A percentile compares a stretch with the other conserved stretches of the same genome.
phyloP scores from a whole-genome alignment of 208 protist genomes.

The Crithidia thermophila region DNA sequence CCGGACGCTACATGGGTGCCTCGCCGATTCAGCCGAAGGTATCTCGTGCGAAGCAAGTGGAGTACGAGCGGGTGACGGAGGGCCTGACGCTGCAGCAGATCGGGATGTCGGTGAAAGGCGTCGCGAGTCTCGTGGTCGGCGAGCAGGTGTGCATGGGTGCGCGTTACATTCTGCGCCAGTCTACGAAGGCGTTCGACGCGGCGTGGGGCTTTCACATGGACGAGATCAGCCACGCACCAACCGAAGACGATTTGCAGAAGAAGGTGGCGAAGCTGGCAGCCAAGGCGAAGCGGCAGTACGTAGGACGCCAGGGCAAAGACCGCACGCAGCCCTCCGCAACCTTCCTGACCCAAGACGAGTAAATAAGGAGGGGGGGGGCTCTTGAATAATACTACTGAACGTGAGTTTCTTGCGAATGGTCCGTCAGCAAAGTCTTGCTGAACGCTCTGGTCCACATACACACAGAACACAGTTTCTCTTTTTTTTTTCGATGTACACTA shows the following conservation, averaged over 20 bases:
- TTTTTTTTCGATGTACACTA: no score
- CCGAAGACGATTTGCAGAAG: conserved; percentile 24
- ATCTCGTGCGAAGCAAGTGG: conserved; percentile 50
- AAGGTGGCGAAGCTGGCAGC: conserved; percentile 20
- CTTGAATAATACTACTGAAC: background rate
- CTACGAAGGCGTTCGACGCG: conserved; percentile 52
- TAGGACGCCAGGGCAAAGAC: background rate
- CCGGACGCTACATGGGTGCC: conserved; percentile 23
- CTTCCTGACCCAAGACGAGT: conserved; percentile 37
- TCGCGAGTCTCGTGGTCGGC: conserved; percentile 64
- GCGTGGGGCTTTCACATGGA: conserved; percentile 87
- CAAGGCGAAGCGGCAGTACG: conserved; percentile 18
- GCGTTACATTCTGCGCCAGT: conserved; percentile 77
- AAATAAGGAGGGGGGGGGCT: no score
- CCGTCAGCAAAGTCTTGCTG: no score
- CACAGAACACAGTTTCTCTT: no score
- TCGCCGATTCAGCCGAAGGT: conserved; percentile 36
- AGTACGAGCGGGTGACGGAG: conserved; percentile 62
- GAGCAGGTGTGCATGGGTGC: conserved; percentile 87
- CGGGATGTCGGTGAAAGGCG: conserved; percentile 60
- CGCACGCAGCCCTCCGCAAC: conserved; percentile 7
- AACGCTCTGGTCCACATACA: no score
- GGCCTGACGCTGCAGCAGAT: conserved; percentile 70
- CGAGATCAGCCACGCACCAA: conserved; percentile 30
- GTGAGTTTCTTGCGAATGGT: no score